Conservation (phyloP, 129 eudicot genomes). For the Flaveria ramosissima region DNA sequence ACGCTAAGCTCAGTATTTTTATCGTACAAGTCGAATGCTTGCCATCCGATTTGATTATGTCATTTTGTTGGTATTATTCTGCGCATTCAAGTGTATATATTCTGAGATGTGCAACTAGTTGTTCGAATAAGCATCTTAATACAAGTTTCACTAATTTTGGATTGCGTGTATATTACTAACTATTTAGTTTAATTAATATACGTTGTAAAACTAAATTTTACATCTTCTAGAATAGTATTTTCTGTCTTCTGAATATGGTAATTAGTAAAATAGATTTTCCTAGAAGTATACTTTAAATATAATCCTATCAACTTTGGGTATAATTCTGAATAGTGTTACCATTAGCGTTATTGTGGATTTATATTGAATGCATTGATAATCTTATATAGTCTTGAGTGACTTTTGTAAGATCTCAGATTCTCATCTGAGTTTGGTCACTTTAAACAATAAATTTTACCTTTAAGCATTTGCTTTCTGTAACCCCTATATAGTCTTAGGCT, state of each 20-base stretch:
- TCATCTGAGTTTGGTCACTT: background rate
- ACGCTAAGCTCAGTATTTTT: background rate
- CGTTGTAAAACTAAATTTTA: background rate
- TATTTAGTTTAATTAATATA: background rate
- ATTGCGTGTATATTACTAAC: background rate
- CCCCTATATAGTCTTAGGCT: background rate
- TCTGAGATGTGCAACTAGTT: background rate
- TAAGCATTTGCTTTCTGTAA: background rate
- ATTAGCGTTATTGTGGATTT: background rate
- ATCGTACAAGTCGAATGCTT: conserved; percentile 9
- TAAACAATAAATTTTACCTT: background rate
- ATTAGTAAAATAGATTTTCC: background rate
- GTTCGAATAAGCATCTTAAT: conserved; percentile 6
- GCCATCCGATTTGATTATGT: background rate
- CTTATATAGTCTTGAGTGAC: conserved; percentile 4
- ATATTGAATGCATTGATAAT: background rate
- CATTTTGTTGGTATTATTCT: conserved; percentile 4
- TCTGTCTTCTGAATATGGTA: background rate
- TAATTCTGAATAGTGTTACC: background rate
- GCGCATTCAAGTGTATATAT: background rate
- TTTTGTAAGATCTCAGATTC: conserved; percentile 3
- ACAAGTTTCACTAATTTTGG: conserved; percentile 4
- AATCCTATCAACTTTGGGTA: background rate
- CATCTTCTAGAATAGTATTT: background rate
- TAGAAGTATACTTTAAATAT: background rate